phyloP scores from a whole-genome alignment of 768 basidiomycete genomes.

The Cantharellus anzutake region DNA sequence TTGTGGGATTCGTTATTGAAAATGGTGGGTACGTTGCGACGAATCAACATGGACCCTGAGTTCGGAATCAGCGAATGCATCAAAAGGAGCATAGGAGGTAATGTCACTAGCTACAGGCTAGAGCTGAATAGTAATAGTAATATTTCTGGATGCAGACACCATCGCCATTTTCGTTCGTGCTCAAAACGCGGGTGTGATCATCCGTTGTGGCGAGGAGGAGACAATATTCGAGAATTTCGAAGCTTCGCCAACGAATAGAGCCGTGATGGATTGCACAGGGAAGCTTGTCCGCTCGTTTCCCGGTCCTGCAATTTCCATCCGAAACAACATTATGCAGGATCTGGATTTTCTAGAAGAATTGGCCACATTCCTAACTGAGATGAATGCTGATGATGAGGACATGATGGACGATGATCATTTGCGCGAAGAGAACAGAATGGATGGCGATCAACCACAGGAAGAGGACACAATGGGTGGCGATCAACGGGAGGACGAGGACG shows the following conservation, averaged over 20 bases:
- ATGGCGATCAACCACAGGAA: too few species aligned
- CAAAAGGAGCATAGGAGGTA: too few species aligned
- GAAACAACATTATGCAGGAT: constrained; percentile 15
- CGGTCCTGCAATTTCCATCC: constrained; percentile 12
- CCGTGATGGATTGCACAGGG: constrained; percentile 22
- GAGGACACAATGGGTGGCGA: too few species aligned
- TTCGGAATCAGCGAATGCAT: too few species aligned
- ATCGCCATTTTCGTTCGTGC: constrained; percentile 22
- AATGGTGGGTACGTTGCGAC: background rate
- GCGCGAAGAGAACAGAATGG: too few species aligned
- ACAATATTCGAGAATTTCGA: constrained; percentile 29
- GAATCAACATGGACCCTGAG: too few species aligned
- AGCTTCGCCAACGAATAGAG: constrained; percentile 19
- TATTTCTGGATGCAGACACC: constrained; percentile 16
- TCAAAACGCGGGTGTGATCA: constrained; percentile 30
- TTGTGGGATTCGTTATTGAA: background rate
- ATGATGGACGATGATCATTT: too few species aligned
- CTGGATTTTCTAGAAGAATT: constrained; percentile 19
- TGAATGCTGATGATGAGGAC: constrained; percentile 12
- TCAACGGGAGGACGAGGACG: too few species aligned
- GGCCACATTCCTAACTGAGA: constrained; percentile 21
- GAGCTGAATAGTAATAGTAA: too few species aligned
- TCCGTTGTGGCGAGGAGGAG: background rate
- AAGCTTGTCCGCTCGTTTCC: constrained; percentile 17
- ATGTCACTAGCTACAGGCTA: too few species aligned